phyloP scores from a whole-genome alignment of 768 basidiomycete species.

The Lactarius trivialis region DNA sequence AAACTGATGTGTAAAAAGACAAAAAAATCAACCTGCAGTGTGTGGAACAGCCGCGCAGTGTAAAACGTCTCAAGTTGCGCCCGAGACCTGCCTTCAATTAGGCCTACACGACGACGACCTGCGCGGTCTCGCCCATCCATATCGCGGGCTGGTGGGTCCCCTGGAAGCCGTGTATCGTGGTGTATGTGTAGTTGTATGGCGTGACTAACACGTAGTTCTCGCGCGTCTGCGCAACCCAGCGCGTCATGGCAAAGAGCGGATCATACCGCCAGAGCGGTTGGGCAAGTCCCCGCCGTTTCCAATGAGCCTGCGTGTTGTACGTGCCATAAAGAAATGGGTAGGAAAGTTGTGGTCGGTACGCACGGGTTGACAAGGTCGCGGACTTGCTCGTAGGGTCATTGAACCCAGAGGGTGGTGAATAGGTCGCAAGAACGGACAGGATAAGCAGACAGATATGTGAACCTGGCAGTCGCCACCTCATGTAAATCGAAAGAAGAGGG shows the following conservation, averaged over 20 bases:
- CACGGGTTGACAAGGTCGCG: conserved; percentile 43
- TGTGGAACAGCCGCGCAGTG: too few species aligned
- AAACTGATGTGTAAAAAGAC: too few species aligned
- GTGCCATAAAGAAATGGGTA: too few species aligned
- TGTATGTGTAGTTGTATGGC: conserved; percentile 61
- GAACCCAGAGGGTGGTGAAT: conserved; percentile 22
- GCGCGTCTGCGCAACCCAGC: conserved; percentile 79
- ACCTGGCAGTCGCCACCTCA: background rate
- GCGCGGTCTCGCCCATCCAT: conserved; percentile 81
- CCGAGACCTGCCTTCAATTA: too few species aligned
- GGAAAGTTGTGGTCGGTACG: conserved; percentile 18
- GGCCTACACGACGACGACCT: conserved; percentile 49
- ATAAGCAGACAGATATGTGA: conserved; percentile 3
- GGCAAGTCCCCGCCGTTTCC: conserved; percentile 69
- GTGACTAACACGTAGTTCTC: conserved; percentile 69
- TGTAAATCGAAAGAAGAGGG: conserved; percentile 27
- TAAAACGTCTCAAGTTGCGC: too few species aligned
- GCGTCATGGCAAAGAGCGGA: conserved; percentile 81
- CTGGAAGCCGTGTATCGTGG: conserved; percentile 63
- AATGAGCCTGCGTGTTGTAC: conserved; percentile 52
- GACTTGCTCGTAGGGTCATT: conserved; percentile 31
- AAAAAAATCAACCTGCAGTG: too few species aligned
- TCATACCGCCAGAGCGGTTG: conserved; percentile 70
- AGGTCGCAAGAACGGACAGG: conserved; percentile 6
- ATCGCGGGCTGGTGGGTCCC: conserved; percentile 82